These are phyloP conservation scores for Gynandropsis gynandra DNA, from an alignment of 345 rosid species.

Conservation along the genomic window DNA sequence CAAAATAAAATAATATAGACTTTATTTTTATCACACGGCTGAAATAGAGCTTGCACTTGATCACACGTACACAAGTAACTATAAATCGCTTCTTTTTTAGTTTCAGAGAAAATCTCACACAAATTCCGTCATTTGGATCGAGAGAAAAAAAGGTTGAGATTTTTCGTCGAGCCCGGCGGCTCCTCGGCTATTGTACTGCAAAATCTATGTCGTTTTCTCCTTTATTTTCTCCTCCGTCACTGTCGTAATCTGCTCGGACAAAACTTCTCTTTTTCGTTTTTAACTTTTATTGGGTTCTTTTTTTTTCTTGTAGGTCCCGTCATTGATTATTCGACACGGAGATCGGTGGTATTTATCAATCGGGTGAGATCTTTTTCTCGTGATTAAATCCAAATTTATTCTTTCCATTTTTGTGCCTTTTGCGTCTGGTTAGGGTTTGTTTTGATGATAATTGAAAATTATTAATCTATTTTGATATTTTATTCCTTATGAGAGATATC, in stretches of 20 bases:
- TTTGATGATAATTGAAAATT: not conserved
- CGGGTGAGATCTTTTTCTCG: slow-evolving; percentile 10
- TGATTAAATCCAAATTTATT: not conserved
- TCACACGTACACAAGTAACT: too few species aligned
- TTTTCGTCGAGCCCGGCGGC: slow-evolving; percentile 9
- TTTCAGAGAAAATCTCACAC: slow-evolving; percentile 12
- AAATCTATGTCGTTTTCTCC: slow-evolving; percentile 21
- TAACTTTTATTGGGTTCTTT: not conserved
- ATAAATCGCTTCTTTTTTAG: too few species aligned
- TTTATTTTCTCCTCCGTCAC: slow-evolving; percentile 11
- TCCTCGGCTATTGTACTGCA: slow-evolving; percentile 26
- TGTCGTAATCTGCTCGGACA: not conserved
- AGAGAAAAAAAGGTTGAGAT: not conserved
- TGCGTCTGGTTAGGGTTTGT: slow-evolving; percentile 5
- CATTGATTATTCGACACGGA: slow-evolving; percentile 1
- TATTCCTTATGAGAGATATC: too few species aligned
- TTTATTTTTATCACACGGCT: too few species aligned
- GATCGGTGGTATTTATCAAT: slow-evolving; percentile 4
- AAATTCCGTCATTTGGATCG: slow-evolving; percentile 20
- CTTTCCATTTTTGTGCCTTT: not conserved
- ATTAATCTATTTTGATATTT: too few species aligned
- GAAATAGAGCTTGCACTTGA: too few species aligned
- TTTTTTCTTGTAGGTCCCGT: slow-evolving; percentile 11
- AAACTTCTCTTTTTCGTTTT: not conserved
- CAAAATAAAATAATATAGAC: too few species aligned